Evolutionary conservation across 805 yeast genomes (phyloP).

Genomic region (Barnettozyma vustinii): DNA sequence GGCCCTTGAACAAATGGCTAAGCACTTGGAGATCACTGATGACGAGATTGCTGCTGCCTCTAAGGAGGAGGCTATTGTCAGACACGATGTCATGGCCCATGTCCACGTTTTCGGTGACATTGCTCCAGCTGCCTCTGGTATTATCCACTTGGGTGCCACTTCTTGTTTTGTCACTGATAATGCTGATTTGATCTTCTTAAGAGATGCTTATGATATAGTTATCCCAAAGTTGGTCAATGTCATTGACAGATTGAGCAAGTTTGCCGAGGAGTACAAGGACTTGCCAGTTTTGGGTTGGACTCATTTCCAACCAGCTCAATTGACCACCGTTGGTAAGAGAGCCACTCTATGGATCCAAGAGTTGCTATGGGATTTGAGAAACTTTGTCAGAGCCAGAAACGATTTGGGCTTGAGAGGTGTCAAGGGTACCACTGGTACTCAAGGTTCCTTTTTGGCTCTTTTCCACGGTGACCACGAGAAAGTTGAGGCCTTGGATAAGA

Average conservation of each 20-base stretch:
- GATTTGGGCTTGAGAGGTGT: slow-evolving; percentile 97
- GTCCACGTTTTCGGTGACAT: slow-evolving; percentile 92
- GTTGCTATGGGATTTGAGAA: slow-evolving; percentile 94
- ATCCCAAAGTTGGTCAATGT: slow-evolving; percentile 96
- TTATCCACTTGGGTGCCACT: slow-evolving; percentile 97
- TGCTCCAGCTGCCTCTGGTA: slow-evolving; percentile 95
- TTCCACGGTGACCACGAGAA: slow-evolving; percentile 97
- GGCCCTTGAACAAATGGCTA: slow-evolving; percentile 82
- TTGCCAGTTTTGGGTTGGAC: slow-evolving; percentile 98
- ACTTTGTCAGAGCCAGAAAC: slow-evolving; percentile 91
- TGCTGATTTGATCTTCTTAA: slow-evolving; percentile 92
- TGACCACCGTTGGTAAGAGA: slow-evolving; percentile 97
- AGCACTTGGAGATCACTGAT: slow-evolving; percentile 78
- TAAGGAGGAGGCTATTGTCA: slow-evolving; percentile 92
- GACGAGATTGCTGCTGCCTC: slow-evolving; percentile 88
- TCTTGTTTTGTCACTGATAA: slow-evolving; percentile 97
- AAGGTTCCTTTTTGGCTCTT: slow-evolving; percentile 89
- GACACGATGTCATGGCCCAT: slow-evolving; percentile 99
- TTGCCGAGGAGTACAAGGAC: slow-evolving; percentile 90
- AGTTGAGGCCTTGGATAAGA: slow-evolving; percentile 87
- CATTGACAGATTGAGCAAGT: slow-evolving; percentile 80
- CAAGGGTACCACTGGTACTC: slow-evolving; percentile 99
- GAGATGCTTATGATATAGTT: slow-evolving; percentile 91
- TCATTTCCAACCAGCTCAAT: slow-evolving; percentile 98
- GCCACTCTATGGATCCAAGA: slow-evolving; percentile 98